A percentile compares a stretch with the other conserved stretches of the same genome.
Conservation (phyloP, 495 filamentous ascomycete species). For the Chaetomium tenue region DNA sequence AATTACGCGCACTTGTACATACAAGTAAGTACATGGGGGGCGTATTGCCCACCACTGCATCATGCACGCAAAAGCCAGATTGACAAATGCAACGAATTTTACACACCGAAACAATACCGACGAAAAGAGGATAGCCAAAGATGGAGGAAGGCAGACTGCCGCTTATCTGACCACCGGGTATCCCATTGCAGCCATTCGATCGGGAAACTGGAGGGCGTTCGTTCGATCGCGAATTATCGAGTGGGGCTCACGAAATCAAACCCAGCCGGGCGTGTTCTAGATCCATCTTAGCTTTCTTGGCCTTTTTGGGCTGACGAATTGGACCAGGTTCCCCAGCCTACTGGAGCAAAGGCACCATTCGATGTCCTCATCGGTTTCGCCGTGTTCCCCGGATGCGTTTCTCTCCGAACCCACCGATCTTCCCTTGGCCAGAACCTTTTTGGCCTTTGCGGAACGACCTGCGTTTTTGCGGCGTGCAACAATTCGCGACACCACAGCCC, state of each 20-base stretch:
- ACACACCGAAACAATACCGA: too few species aligned
- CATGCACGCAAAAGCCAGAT: too few species aligned
- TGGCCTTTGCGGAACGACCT: slow-evolving; percentile 6
- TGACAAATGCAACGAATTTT: too few species aligned
- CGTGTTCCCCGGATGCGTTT: background rate
- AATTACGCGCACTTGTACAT: background rate
- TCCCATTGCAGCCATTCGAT: too few species aligned
- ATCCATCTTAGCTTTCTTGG: slow-evolving; percentile 1
- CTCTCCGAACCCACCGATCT: slow-evolving; percentile 13
- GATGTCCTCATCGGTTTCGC: background rate
- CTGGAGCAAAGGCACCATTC: too few species aligned
- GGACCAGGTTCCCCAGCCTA: background rate
- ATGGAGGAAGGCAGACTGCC: too few species aligned
- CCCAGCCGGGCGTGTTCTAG: slow-evolving; percentile 6
- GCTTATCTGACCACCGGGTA: too few species aligned
- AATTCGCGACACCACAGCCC: slow-evolving; percentile 2
- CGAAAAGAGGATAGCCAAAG: too few species aligned
- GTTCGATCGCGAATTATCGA: background rate
- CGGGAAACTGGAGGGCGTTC: too few species aligned
- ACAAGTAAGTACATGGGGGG: too few species aligned
- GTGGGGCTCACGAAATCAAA: background rate
- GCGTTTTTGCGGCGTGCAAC: background rate
- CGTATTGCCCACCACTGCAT: too few species aligned
- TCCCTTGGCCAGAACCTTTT: slow-evolving; percentile 17
- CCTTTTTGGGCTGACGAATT: slow-evolving; percentile 2